Evolutionary conservation across 345 rosid species (phyloP).

Genomic region (Murraya koenigii): DNA sequence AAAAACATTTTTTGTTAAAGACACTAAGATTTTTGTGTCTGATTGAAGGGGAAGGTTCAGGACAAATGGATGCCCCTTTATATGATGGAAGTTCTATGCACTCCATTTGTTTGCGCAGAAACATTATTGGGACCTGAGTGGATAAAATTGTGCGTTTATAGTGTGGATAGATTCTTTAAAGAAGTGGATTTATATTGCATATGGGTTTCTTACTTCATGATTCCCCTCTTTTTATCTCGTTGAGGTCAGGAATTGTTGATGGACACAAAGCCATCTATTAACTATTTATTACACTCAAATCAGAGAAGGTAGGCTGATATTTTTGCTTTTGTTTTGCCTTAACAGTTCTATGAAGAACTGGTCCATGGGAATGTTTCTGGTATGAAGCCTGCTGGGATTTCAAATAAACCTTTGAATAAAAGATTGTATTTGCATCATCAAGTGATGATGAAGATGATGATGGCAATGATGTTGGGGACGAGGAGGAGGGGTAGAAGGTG

Average conservation of each 20-base stretch:
- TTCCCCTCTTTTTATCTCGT: background rate
- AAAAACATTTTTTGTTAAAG: background rate
- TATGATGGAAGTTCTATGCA: background rate
- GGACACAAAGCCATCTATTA: background rate
- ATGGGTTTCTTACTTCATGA: background rate
- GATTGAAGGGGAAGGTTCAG: too few species aligned
- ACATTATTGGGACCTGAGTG: background rate
- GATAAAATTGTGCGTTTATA: background rate
- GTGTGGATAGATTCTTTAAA: background rate
- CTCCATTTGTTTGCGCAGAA: background rate
- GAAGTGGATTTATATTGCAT: background rate
- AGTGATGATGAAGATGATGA: conserved; percentile 51
- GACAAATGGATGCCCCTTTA: background rate
- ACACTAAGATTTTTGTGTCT: background rate
- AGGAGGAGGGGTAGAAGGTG: conserved; percentile 27
- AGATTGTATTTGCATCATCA: conserved; percentile 69
- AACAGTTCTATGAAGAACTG: conserved; percentile 85
- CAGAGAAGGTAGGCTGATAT: background rate
- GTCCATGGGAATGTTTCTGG: conserved; percentile 43
- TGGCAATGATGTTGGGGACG: conserved; percentile 31
- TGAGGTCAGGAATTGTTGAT: background rate
- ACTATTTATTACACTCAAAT: background rate
- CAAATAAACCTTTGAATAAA: conserved; percentile 64
- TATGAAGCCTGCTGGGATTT: conserved; percentile 33
- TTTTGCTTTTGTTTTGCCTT: conserved; percentile 3